Evolutionary conservation across 768 basidiomycete species (phyloP).

Genomic region (Lactarius trivialis): DNA sequence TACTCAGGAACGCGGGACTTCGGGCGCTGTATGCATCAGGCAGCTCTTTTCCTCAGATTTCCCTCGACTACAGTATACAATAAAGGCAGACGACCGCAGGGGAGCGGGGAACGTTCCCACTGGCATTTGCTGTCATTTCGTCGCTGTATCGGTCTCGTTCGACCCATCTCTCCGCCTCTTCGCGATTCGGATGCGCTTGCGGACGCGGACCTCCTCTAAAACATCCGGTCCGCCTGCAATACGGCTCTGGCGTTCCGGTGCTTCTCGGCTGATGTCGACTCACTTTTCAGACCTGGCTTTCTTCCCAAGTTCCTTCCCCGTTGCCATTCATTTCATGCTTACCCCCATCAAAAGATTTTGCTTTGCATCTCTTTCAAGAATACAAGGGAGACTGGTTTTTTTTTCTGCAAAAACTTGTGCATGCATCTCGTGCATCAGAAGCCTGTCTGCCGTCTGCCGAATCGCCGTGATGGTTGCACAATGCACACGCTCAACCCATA

Average conservation of each 20-base stretch:
- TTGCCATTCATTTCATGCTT: not conserved
- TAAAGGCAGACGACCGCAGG: not conserved
- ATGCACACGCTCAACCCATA: too few species aligned
- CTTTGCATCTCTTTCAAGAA: not conserved
- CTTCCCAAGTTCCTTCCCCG: too few species aligned
- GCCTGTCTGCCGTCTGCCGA: not conserved
- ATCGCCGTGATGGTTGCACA: not conserved
- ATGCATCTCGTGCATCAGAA: not conserved
- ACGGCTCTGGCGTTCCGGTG: too few species aligned
- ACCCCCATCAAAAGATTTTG: not conserved
- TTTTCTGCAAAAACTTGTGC: not conserved
- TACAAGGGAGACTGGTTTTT: not conserved
- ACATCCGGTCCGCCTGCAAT: too few species aligned
- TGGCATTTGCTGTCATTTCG: not conserved
- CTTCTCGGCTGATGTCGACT: not conserved
- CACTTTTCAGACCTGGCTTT: too few species aligned
- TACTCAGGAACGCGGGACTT: not conserved
- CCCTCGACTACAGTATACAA: not conserved
- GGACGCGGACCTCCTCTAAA: not conserved
- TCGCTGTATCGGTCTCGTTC: not conserved
- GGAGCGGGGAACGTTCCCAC: not conserved
- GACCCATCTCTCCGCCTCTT: not conserved
- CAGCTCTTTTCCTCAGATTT: not conserved
- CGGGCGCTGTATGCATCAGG: not conserved
- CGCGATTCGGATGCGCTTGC: too few species aligned